Conservation (phyloP, 2,329 filamentous ascomycete genomes). For the Trichoderma sp. region DNA sequence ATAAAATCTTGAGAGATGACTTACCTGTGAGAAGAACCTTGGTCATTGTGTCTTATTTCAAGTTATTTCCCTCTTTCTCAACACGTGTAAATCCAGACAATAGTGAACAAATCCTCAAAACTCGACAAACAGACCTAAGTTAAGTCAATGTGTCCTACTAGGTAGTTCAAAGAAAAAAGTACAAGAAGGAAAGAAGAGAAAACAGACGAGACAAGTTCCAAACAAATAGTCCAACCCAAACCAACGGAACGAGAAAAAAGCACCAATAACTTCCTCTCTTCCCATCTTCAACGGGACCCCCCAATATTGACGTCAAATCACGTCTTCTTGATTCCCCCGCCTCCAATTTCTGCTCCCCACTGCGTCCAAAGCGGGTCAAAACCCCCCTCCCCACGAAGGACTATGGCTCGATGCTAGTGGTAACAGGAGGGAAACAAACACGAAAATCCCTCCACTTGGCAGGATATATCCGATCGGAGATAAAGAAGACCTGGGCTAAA, state of each 20-base stretch:
- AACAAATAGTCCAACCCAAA: background rate
- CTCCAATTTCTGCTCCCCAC: background rate
- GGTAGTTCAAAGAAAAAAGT: background rate
- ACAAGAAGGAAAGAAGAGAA: background rate
- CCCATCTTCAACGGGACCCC: background rate
- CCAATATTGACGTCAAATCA: constrained; percentile 9
- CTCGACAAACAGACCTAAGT: background rate
- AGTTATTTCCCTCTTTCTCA: background rate
- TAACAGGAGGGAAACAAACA: background rate
- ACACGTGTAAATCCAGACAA: background rate
- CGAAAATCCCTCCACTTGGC: background rate
- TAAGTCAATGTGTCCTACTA: background rate
- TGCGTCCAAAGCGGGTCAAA: background rate
- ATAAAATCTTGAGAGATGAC: background rate
- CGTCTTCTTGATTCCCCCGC: background rate
- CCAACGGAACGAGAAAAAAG: background rate
- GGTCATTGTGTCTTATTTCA: constrained; percentile 24
- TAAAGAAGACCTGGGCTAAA: background rate
- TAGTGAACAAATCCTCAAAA: background rate
- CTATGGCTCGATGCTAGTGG: background rate
- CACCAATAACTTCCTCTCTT: background rate
- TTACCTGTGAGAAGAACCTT: constrained; percentile 35
- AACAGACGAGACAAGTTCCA: background rate
- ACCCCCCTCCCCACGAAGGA: background rate
- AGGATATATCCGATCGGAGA: background rate